Base-by-base conservation (phyloP, 75 land plant species). In the Chamaecyparis obtusa region DNA sequence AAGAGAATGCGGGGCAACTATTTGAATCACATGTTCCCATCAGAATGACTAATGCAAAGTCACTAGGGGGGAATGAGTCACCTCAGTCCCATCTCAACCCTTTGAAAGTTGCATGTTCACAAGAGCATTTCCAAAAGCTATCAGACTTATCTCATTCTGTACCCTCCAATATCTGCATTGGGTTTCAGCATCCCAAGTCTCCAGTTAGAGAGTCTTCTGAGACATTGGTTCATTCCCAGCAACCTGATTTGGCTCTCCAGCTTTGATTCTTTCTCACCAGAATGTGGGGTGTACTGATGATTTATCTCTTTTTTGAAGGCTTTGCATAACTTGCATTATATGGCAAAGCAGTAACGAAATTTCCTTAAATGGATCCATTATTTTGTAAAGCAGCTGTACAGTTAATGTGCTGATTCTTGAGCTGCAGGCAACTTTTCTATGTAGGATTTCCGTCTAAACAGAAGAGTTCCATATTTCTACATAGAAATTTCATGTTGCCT, bases 221-320 rank as follows among this genome's bases (percentile, higher is more conserved):
- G 7, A 86, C 87, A 46, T 43, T 39, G 32, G 83, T 90, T 27
- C 93, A 94, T 32, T 87, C 95, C 30, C 94, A 91, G 83, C 95
- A 94, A 80, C 95, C 95, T 74, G 94, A 94, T 83, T 88, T 94
- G 51, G 94, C 94, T 83, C 84, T 94, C 83, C 95, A 94, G 86
- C 95, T 94, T 27, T 94, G 81, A 93, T 81, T 46, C n/a, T 43
- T 81, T 81, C 19, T 43, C 41, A 27, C 24, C 21, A 41, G 24
- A 81, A 44, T 24, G 30, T 44, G 49, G 30, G 83, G 46, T 17
- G 11, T 81, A 44, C 83, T 44, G 24, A 46, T 80, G 27, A 41
- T 81, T 43, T 4, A 27, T n/a, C 49, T 44, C 48, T 32, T 81
- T 44, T 0, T 44, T 81, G 51, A 39, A 81, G 83, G 27, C 32